These are phyloP conservation scores for Populus hybrid DNA, from an alignment of 441 rosid species.

Conservation along the genomic window DNA sequence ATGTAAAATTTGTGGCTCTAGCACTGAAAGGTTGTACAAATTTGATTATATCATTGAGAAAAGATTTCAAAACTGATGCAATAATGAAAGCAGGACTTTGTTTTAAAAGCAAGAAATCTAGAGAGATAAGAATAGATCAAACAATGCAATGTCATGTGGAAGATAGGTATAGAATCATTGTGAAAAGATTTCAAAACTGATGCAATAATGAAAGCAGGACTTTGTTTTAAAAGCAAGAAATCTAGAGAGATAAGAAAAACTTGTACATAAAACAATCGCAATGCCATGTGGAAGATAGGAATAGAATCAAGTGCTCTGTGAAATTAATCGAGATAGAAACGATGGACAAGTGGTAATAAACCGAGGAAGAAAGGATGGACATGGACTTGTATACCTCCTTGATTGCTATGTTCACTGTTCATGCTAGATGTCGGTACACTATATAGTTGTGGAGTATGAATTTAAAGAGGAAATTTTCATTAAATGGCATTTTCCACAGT, in stretches of 20 bases:
- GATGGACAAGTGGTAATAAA: not conserved
- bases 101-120: not conserved
- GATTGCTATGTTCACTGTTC: not conserved
- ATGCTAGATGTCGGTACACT: not conserved
- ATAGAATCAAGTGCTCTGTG: no score
- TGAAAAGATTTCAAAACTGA: no score
- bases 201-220: no score
- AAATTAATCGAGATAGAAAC: not conserved
- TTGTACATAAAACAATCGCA: not conserved
- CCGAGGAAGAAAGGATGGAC: not conserved
- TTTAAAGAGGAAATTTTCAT: no score
- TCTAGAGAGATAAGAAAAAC: no score
- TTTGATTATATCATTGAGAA: not conserved
- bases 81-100: not conserved
- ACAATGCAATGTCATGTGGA: no score
- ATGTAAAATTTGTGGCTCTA: not conserved
- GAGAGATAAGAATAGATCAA: no score
- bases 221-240: no score
- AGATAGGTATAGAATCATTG: no score
- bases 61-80: not conserved
- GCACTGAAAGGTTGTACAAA: not conserved
- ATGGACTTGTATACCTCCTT: not conserved
- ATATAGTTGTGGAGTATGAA: not conserved
- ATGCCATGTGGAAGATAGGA: not conserved
- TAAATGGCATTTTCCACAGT: slow-evolving; percentile 33